These are phyloP conservation scores for Acacia concinna DNA, from an alignment of 331 rosid species.

Conservation along the genomic window DNA sequence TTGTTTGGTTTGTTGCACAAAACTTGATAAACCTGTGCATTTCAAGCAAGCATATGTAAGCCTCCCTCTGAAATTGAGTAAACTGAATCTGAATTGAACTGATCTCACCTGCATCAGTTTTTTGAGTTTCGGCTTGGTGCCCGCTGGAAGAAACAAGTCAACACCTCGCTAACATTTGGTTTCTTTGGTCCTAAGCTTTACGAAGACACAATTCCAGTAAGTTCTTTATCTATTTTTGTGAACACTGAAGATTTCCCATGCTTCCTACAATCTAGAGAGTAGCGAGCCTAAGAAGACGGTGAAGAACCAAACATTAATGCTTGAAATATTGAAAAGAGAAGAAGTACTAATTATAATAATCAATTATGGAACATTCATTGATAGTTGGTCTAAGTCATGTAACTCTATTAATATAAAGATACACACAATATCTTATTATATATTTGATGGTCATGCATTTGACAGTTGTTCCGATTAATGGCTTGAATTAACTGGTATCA, in stretches of 20 bases:
- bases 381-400: no score
- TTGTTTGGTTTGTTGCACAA: conserved; percentile 26
- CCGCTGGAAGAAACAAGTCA: conserved; percentile 61
- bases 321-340: no score
- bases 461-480: no score
- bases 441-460: no score
- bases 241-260: conserved; percentile 1
- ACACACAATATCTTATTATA: no score
- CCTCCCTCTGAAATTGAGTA: conserved; percentile 21
- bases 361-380: not conserved
- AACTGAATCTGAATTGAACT: conserved; percentile 1
- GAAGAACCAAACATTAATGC: not conserved
- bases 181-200: conserved; percentile 82
- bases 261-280: conserved; percentile 2
- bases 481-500: no score
- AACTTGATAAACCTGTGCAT: not conserved
- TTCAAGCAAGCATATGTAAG: not conserved
- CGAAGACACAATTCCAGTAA: conserved; percentile 72
- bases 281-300: not conserved
- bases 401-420: no score
- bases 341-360: no score
- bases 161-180: conserved; percentile 69
- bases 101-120: conserved; percentile 69
- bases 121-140: conserved; percentile 89
- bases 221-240: conserved; percentile 15